phyloP scores from a whole-genome alignment of 129 eudicot species.

The Artemisia annua region DNA sequence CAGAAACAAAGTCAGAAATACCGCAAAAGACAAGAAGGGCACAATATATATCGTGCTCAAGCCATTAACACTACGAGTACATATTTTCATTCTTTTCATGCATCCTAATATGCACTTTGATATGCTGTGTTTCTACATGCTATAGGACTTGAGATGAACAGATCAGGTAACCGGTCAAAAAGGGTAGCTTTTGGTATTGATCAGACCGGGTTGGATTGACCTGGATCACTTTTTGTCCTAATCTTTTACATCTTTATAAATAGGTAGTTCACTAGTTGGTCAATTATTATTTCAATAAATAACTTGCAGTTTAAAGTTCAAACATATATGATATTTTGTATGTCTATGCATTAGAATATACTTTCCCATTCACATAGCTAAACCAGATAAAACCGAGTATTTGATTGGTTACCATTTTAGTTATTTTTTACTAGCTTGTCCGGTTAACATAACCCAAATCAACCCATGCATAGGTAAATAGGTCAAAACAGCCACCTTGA shows the following conservation, averaged over 20 bases:
- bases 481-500: background rate
- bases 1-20: conserved; percentile 10
- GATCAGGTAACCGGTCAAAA: background rate
- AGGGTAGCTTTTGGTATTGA: background rate
- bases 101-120: background rate
- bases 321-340: too few species aligned
- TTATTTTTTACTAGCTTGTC: background rate
- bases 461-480: background rate
- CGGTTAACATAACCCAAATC: background rate
- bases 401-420: background rate
- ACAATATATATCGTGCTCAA: conserved; percentile 1
- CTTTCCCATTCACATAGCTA: too few species aligned
- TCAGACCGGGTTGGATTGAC: background rate
- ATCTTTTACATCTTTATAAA: background rate
- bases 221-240: background rate
- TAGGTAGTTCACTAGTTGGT: background rate
- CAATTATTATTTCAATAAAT: too few species aligned
- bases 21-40: background rate
- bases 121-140: background rate
- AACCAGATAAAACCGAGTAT: too few species aligned
- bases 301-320: too few species aligned
- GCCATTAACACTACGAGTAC: background rate
- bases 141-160: background rate
- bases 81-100: background rate
- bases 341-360: background rate